Base-by-base conservation (phyloP, 1,284 basidiomycete species). In the Tremellales sp. region DNA sequence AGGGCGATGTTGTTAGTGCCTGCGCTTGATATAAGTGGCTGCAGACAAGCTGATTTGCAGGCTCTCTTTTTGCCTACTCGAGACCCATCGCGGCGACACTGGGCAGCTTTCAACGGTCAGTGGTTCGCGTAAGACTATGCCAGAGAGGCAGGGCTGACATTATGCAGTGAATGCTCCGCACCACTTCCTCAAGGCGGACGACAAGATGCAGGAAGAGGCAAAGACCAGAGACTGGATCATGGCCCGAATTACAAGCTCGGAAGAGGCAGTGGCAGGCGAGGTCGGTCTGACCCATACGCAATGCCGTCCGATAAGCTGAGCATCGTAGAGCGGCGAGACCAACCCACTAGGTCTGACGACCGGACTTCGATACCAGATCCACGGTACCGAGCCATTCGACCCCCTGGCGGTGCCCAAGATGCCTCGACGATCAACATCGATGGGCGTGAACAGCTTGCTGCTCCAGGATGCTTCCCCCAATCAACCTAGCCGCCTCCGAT, bases 81-180 rank as follows among this genome's bases (percentile, higher is more conserved):
- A 43, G 96, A 96, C 70, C 89, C 90, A 17, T 82, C 89, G 1
- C 85, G 86, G 35, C 90, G 90, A 67, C 87, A 89, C 0, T 97
- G 91, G 91, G 92, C 92, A n/a, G 92, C 91, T 15, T 96, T 96
- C 75, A 96, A 96, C 73, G 86, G 62, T 63, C 33, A 59, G 56
- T 56, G n/a, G n/a, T n/a, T n/a, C n/a, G n/a, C n/a, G 11, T 12
- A 1, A 6, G 33, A 10, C 13, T 45, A 19, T 7, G 12, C 31
- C 33, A 6, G 27, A 17, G 29, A n/a, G 13, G 3, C n/a, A 17
- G 33, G 13, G 43, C 37, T 50, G 2, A 44, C n/a, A 19, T 12
- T n/a, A n/a, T n/a, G 25, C 62, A 90, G 89, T 96, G 6, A 91
- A 88, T 5, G 93, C 90, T 72, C 94, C 94, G 29, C 94, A 97